Percentiles rank a stretch among this genome's conserved stretches.
Evolutionary conservation across 1,284 basidiomycete genomes (phyloP).

Genomic region (Boletellus sp.): DNA sequence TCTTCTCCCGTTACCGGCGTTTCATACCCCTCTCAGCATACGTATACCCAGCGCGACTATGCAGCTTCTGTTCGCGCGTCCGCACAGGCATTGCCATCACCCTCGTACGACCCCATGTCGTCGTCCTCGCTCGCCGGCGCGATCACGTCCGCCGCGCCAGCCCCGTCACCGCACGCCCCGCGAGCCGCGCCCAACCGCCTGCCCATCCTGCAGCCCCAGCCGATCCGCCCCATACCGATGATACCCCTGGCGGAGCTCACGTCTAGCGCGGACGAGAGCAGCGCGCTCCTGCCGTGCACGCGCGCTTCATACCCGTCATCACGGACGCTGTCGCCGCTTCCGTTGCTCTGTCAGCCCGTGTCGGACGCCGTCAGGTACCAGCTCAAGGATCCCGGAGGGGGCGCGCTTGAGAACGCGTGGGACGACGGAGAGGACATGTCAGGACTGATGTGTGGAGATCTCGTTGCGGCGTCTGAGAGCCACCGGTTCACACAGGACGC

Average conservation of each 20-base stretch:
- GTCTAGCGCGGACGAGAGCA: conserved; percentile 23
- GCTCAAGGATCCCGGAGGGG: conserved; percentile 12
- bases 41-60: conserved; percentile 21
- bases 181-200: conserved; percentile 24
- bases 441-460: conserved; percentile 19
- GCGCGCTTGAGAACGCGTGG: conserved; percentile 2
- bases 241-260: conserved; percentile 48
- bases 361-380: conserved; percentile 32
- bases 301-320: background rate
- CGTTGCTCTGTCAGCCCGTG: conserved; percentile 33
- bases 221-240: conserved; percentile 50
- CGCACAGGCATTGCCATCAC: conserved; percentile 13
- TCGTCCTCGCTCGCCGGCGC: conserved; percentile 30
- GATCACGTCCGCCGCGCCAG: conserved; percentile 14
- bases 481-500: conserved; percentile 18
- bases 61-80: conserved; percentile 10
- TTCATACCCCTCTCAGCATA: conserved; percentile 17
- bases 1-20: conserved; percentile 8
- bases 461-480: conserved; percentile 6
- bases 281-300: background rate
- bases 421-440: conserved; percentile 15
- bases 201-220: conserved; percentile 51
- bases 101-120: conserved; percentile 18
- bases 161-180: conserved; percentile 11
- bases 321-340: conserved; percentile 28